Evolutionary conservation across 2,329 filamentous ascomycete genomes (phyloP), one percentile per base, ranked within the genome.

Genomic region (Penicillium hordei): DNA sequence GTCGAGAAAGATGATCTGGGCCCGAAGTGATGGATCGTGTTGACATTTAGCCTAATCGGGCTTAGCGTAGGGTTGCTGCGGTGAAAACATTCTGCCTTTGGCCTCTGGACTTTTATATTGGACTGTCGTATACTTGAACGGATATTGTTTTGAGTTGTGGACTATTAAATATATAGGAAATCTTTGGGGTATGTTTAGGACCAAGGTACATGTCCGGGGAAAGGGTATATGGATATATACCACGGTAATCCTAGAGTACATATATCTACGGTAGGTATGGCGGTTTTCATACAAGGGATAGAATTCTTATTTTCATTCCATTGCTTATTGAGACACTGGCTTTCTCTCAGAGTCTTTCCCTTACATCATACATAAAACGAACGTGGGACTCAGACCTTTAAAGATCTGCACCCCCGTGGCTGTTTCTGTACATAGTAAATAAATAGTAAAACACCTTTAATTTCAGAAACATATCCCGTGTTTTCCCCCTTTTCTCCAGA

Each of bases 1-100:
- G 23, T 23, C 9, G 5, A 21, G 33, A 56, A 33, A 39, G 48
- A n/a, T 9, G n/a, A 17, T 15, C n/a, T 48, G 12, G 13, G 19
- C 21, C 48, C 42, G 34, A 9, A 34, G 46, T 31, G 21, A 55
- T 10, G 29, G 31, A 27, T 19, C 13, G 39, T 71, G 69, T 72
- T 72, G 70, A 70, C 49, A 10, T 65, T 60, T 68, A 65, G 38
- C 69, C 67, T 8, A 34, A 63, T 64, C 1, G 0, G 63, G 68
- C 2, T 53, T 72, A 72, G 69, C 53, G 62, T 7, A 0, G 1
- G 7, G 70, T 72, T 72, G 67, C 67, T 63, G 55, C 40, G 66
- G 69, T 62, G 60, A 65, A 39, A 1, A 9, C 21, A 45, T 52
- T 31, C 29, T 34, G 50, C 39, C 39, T 25, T 25, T 34, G 15